phyloP scores from a whole-genome alignment of 1,139 yeast genomes.

The Nadsonia starkeyi-henricii region DNA sequence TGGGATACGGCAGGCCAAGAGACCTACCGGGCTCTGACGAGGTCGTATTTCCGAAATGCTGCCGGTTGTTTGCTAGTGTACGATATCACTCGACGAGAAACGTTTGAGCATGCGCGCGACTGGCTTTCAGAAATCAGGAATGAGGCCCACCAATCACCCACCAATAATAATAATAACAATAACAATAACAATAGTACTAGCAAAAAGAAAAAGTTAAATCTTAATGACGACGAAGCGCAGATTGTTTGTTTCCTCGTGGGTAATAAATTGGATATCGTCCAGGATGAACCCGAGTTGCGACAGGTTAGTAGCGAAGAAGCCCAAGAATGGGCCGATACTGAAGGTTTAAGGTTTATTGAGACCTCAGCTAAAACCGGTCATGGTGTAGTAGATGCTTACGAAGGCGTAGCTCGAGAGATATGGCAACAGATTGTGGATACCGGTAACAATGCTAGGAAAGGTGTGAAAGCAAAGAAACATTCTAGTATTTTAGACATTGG shows the following conservation, averaged over 20 bases:
- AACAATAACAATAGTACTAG: no score
- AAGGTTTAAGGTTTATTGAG: slow-evolving; percentile 83
- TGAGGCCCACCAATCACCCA: slow-evolving; percentile 52
- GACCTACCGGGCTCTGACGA: slow-evolving; percentile 82
- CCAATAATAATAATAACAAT: no score
- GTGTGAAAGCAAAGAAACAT: neutral
- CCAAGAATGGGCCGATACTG: slow-evolving; percentile 59
- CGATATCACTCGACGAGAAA: slow-evolving; percentile 67
- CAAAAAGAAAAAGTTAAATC: no score
- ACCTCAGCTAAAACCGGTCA: slow-evolving; percentile 85
- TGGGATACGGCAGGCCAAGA: slow-evolving; percentile 90
- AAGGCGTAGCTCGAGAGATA: slow-evolving; percentile 67
- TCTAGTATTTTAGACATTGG: neutral
- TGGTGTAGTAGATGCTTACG: slow-evolving; percentile 78
- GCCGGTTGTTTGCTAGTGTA: slow-evolving; percentile 75
- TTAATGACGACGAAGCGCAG: slow-evolving; percentile 31
- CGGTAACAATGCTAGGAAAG: neutral
- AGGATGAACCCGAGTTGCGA: slow-evolving; percentile 36
- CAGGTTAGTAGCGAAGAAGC: slow-evolving; percentile 74
- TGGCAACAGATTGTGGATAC: slow-evolving; percentile 19
- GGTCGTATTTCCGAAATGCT: slow-evolving; percentile 71
- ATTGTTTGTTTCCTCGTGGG: slow-evolving; percentile 87
- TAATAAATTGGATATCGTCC: slow-evolving; percentile 59
- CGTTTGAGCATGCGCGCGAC: slow-evolving; percentile 20
- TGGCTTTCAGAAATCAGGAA: slow-evolving; percentile 61